Conservation (phyloP, 768 basidiomycete species). For the Mycena metata region DNA sequence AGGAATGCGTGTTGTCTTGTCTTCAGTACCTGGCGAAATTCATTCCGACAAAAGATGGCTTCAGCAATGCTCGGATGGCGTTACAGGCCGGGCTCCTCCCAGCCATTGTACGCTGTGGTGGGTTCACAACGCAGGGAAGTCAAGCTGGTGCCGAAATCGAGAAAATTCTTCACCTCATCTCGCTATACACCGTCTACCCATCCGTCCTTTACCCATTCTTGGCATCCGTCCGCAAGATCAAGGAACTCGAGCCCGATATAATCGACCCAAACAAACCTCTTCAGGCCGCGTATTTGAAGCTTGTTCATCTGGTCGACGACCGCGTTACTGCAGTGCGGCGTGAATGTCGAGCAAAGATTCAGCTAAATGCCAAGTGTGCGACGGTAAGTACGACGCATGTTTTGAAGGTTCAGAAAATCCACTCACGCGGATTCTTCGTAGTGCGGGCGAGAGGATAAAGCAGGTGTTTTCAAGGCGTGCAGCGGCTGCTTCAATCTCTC, state of each 20-base stretch:
- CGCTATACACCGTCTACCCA: constrained; percentile 19
- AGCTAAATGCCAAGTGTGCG: neutral
- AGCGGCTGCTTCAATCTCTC: constrained; percentile 4
- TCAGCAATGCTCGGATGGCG: neutral
- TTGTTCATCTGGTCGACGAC: neutral
- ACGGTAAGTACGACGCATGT: too few relatives aligned
- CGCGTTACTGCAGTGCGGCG: neutral
- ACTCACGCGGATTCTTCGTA: neutral
- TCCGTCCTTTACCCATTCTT: constrained; percentile 19
- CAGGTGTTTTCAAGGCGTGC: constrained; percentile 5
- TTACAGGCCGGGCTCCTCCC: constrained; percentile 12
- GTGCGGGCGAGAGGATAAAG: constrained; percentile 1
- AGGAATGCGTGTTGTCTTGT: neutral
- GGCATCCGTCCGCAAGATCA: neutral
- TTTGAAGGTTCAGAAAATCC: too few relatives aligned
- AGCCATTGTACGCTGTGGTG: neutral
- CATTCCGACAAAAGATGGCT: constrained; percentile 9
- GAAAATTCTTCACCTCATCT: neutral
- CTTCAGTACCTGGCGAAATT: neutral
- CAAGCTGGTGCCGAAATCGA: neutral
- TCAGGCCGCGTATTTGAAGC: neutral
- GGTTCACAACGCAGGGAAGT: neutral
- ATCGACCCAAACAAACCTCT: neutral
- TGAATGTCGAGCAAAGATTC: neutral
- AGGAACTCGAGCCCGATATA: neutral